Percentiles rank a stretch among this genome's conserved stretches.
phyloP scores from a whole-genome alignment of 1,139 yeast species.

The Geotrichum bryndzae region DNA sequence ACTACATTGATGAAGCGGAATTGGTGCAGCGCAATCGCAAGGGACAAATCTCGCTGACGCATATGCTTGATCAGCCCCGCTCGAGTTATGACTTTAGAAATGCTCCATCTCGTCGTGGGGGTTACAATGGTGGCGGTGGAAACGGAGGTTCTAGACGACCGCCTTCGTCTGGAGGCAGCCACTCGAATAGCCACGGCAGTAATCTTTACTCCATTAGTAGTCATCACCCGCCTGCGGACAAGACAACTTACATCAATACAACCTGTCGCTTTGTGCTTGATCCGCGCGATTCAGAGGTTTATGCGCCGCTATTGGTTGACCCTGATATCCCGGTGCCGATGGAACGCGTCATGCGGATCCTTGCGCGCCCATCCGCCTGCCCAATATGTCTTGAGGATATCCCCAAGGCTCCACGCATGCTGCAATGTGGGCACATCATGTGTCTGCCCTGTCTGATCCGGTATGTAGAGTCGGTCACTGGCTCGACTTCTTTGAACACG shows the following conservation, averaged over 20 bases:
- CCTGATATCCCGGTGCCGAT: constrained; percentile 70
- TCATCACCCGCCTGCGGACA: constrained; percentile 40
- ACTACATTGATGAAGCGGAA: constrained; percentile 2
- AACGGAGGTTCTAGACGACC: not conserved
- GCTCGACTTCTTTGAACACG: constrained; percentile 18
- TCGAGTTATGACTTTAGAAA: constrained; percentile 16
- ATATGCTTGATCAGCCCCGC: constrained; percentile 29
- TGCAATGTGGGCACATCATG: constrained; percentile 87
- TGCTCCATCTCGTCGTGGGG: constrained; percentile 8
- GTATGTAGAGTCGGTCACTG: constrained; percentile 56
- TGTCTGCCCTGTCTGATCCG: constrained; percentile 78
- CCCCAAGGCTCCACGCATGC: constrained; percentile 90
- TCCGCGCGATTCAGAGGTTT: constrained; percentile 43
- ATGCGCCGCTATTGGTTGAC: constrained; percentile 53
- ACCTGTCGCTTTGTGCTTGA: constrained; percentile 80
- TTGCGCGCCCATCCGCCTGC: constrained; percentile 71
- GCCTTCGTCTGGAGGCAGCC: not conserved
- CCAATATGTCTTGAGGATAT: constrained; percentile 86
- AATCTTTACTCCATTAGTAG: constrained; percentile 4
- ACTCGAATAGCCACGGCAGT: not conserved
- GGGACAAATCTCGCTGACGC: constrained; percentile 30
- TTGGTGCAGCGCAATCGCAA: constrained; percentile 21
- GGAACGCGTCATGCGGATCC: constrained; percentile 58
- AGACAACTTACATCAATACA: constrained; percentile 74
- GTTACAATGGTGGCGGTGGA: constrained; percentile 10